phyloP scores from a whole-genome alignment of 176 grass and related monocot species.

The Aegilops speltoides region DNA sequence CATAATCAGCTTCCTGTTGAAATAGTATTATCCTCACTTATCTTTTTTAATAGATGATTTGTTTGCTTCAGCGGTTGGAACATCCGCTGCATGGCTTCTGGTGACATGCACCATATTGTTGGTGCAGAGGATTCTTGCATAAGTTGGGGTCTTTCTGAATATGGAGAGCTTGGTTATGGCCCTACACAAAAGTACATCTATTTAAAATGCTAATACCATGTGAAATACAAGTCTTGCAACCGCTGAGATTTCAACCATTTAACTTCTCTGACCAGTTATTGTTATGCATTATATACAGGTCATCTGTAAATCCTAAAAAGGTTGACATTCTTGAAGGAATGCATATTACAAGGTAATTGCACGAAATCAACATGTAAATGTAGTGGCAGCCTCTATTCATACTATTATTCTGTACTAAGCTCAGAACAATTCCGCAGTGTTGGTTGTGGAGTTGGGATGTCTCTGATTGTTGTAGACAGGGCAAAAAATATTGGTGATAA shows the following conservation, averaged over 20 bases:
- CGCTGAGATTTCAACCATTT: background rate
- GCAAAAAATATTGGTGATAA: slow-evolving; percentile 64
- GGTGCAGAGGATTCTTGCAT: slow-evolving; percentile 96
- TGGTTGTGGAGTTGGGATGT: slow-evolving; percentile 78
- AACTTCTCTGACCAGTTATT: background rate
- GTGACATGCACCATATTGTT: slow-evolving; percentile 87
- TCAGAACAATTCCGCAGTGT: slow-evolving; percentile 54
- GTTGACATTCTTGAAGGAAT: slow-evolving; percentile 92
- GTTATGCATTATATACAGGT: slow-evolving; percentile 40
- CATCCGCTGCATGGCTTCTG: slow-evolving; percentile 95
- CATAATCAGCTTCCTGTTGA: slow-evolving; percentile 5
- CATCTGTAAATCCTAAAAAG: slow-evolving; percentile 95
- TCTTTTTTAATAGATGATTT: slow-evolving; percentile 30
- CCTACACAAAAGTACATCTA: slow-evolving; percentile 77
- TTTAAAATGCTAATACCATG: slow-evolving; percentile 16
- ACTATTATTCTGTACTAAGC: slow-evolving; percentile 25
- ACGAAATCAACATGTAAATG: slow-evolving; percentile 10
- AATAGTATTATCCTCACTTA: slow-evolving; percentile 1
- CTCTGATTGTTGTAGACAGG: slow-evolving; percentile 84
- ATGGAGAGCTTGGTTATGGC: slow-evolving; percentile 94
- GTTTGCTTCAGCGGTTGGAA: slow-evolving; percentile 86
- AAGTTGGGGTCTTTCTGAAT: slow-evolving; percentile 67
- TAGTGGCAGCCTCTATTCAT: background rate
- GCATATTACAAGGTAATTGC: slow-evolving; percentile 73
- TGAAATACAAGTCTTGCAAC: background rate